A percentile compares a stretch with the other conserved stretches of the same genome.
phyloP scores from a whole-genome alignment of 805 yeast species.

The Clavispora vitiphila region DNA sequence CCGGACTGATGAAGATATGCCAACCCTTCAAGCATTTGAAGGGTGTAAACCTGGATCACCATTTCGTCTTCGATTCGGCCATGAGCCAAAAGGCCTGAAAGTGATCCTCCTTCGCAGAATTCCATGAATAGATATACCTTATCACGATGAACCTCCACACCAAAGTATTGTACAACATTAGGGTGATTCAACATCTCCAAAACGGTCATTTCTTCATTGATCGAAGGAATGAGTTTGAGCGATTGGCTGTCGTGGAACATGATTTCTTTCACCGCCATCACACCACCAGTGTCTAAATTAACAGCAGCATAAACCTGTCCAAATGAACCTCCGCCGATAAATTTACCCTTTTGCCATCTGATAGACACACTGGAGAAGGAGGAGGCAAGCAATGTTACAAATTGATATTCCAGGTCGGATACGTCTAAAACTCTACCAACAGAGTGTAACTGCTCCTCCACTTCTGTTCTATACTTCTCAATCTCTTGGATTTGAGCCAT shows the following conservation, averaged over 20 bases:
- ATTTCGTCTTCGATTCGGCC: conserved; percentile 95
- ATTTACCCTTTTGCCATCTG: conserved; percentile 95
- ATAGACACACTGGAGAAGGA: conserved; percentile 85
- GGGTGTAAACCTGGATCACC: conserved; percentile 82
- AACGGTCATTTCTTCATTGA: conserved; percentile 95
- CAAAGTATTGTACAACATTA: conserved; percentile 91
- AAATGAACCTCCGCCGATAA: conserved; percentile 92
- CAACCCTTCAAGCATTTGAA: conserved; percentile 91
- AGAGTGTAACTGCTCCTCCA: conserved; percentile 38
- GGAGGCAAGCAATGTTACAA: conserved; percentile 79
- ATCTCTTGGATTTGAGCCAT: conserved; percentile 59
- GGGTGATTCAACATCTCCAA: conserved; percentile 94
- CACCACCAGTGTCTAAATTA: conserved; percentile 90
- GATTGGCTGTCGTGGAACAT: conserved; percentile 84
- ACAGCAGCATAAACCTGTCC: conserved; percentile 92
- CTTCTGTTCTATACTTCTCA: conserved; percentile 50
- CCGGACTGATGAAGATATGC: conserved; percentile 93
- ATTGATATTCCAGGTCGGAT: conserved; percentile 81
- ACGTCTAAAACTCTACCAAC: conserved; percentile 91
- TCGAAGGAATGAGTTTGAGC: conserved; percentile 76
- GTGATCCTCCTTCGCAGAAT: conserved; percentile 92
- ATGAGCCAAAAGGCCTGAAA: conserved; percentile 78
- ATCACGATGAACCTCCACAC: conserved; percentile 96
- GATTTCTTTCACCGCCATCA: conserved; percentile 95
- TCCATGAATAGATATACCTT: conserved; percentile 96